phyloP scores from a whole-genome alignment of 208 protist species.

The Porcisia deanei region DNA sequence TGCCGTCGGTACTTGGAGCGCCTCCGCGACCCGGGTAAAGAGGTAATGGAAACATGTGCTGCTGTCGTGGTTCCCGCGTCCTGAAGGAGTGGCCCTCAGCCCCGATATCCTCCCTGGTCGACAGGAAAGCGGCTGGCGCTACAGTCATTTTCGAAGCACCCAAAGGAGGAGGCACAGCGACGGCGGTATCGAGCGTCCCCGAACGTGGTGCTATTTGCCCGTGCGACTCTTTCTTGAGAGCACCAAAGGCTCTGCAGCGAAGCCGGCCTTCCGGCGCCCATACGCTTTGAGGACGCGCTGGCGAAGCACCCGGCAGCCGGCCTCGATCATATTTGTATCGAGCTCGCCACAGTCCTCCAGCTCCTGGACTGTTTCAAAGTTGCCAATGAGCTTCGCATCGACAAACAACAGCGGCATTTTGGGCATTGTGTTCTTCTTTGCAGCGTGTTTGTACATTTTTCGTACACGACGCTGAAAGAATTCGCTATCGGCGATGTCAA shows the following conservation, averaged over 20 bases:
- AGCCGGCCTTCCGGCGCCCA: background rate
- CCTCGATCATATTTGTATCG: constrained; percentile 37
- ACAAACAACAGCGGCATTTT: constrained; percentile 66
- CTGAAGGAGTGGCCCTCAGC: background rate
- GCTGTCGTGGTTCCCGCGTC: background rate
- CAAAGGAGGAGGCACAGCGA: background rate
- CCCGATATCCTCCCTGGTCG: background rate
- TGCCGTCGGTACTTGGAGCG: background rate
- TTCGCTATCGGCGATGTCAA: constrained; percentile 72
- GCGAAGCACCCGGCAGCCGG: constrained; percentile 37
- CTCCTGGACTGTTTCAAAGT: constrained; percentile 63
- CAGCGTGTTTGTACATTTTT: constrained; percentile 37
- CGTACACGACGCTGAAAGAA: constrained; percentile 48
- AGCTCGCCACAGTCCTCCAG: constrained; percentile 67
- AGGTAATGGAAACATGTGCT: background rate
- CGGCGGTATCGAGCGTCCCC: background rate
- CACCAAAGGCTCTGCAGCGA: constrained; percentile 6
- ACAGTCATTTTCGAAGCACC: background rate
- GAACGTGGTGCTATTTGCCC: background rate
- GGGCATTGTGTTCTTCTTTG: constrained; percentile 24
- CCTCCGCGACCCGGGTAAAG: background rate
- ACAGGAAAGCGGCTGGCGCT: background rate
- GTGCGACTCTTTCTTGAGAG: constrained; percentile 11
- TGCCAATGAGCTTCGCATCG: constrained; percentile 52
- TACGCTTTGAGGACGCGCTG: constrained; percentile 18